phyloP scores from a whole-genome alignment of 768 basidiomycete genomes.

The Suillus americanus region DNA sequence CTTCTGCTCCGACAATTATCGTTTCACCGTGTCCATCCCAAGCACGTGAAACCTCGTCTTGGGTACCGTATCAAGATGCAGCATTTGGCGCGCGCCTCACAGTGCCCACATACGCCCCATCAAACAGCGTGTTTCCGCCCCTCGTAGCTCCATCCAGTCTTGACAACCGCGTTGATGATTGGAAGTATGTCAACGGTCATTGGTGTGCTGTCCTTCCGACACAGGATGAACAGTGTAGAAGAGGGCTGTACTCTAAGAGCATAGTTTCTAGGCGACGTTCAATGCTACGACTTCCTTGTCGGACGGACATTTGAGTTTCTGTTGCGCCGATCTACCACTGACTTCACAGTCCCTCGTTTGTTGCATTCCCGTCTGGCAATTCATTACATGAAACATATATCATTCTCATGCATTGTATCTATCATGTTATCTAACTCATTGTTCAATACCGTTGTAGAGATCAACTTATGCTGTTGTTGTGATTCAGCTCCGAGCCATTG shows the following conservation, averaged over 20 bases:
- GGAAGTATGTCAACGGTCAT: conserved; percentile 53
- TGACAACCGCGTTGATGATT: conserved; percentile 35
- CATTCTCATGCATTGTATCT: conserved; percentile 2
- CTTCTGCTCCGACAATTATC: conserved; percentile 48
- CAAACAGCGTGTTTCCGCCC: conserved; percentile 51
- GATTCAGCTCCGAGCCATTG: not conserved
- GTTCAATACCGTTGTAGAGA: not conserved
- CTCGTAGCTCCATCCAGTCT: conserved; percentile 25
- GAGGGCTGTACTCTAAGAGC: conserved; percentile 42
- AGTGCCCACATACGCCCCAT: conserved; percentile 46
- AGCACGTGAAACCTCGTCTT: conserved; percentile 40
- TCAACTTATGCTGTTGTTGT: too few relatives aligned
- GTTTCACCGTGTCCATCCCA: conserved; percentile 47
- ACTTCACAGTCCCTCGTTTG: not conserved
- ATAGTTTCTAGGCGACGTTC: conserved; percentile 6
- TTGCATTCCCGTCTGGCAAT: not conserved
- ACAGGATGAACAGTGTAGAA: conserved; percentile 44
- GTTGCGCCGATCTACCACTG: not conserved
- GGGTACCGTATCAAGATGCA: conserved; percentile 54
- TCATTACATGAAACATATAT: not conserved
- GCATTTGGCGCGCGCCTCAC: conserved; percentile 51
- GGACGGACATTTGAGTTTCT: conserved; percentile 1
- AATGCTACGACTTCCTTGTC: conserved; percentile 1
- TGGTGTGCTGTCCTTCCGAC: conserved; percentile 51
- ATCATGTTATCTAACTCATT: conserved; percentile 1